Conservation (phyloP, 116 monocot genomes). For the Cymodocea nodosa region DNA sequence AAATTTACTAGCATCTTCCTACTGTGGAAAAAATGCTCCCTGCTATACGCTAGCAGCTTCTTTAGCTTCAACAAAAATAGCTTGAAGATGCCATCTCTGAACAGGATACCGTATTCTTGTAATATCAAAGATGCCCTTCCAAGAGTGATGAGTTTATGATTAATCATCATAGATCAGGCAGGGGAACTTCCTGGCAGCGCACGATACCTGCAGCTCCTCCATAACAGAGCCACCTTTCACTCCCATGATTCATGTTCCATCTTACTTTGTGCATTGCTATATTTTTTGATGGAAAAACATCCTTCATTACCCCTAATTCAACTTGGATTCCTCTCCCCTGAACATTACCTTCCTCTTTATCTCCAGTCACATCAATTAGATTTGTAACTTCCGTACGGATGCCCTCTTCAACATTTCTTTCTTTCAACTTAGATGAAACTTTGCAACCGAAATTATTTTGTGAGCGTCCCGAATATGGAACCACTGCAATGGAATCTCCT, state of each 20-base stretch:
- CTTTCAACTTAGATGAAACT: background rate
- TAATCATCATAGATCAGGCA: background rate
- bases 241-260: constrained; percentile 70
- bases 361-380: background rate
- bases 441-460: background rate
- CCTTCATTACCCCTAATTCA: background rate
- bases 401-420: background rate
- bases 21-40: no score
- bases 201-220: constrained; percentile 72
- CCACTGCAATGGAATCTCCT: constrained; percentile 2
- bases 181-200: constrained; percentile 42
- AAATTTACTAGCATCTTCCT: no score
- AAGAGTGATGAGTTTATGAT: background rate
- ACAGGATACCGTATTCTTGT: no score
- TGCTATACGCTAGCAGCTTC: no score
- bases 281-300: constrained; percentile 49
- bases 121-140: no score
- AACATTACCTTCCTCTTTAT: constrained; percentile 6
- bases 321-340: background rate
- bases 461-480: background rate
- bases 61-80: no score
- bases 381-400: background rate
- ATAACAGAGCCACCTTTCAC: constrained; percentile 65
- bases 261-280: constrained; percentile 64
- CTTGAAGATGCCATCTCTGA: no score